Percentiles rank a stretch among this genome's conserved stretches.
Evolutionary conservation across 257 asterid genomes (phyloP).

Genomic region (Plantago elongata): DNA sequence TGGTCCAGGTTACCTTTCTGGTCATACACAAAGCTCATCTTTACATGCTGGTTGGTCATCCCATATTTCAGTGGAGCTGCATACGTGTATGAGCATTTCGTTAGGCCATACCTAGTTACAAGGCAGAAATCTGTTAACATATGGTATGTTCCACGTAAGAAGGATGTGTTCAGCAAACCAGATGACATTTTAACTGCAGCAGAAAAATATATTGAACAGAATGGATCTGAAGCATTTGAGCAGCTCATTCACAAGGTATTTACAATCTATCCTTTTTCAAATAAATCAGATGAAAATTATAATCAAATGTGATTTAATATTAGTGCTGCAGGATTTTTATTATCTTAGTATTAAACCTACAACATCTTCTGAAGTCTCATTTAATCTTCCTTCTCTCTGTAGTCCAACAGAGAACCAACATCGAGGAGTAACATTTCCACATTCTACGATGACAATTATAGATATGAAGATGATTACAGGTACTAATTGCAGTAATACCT

Average conservation of each 20-base stretch:
- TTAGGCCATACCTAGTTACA: slow-evolving; percentile 75
- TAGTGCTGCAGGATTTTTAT: too few species aligned
- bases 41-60: slow-evolving; percentile 94
- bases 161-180: slow-evolving; percentile 52
- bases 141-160: slow-evolving; percentile 71
- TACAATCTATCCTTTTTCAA: neutral
- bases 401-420: slow-evolving; percentile 51
- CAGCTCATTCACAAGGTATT: slow-evolving; percentile 61
- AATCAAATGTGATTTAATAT: too few species aligned
- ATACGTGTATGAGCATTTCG: slow-evolving; percentile 71
- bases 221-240: slow-evolving; percentile 72
- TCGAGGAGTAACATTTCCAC: slow-evolving; percentile 33
- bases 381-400: slow-evolving; percentile 16
- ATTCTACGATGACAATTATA: slow-evolving; percentile 43
- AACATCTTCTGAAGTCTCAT: neutral
- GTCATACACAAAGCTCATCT: slow-evolving; percentile 77
- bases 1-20: slow-evolving; percentile 89
- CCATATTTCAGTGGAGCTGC: slow-evolving; percentile 98
- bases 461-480: slow-evolving; percentile 44
- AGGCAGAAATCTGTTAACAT: slow-evolving; percentile 58
- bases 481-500: slow-evolving; percentile 29
- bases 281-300: too few species aligned
- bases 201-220: slow-evolving; percentile 58
- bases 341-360: neutral
- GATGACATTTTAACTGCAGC: slow-evolving; percentile 85